Base-by-base conservation (phyloP, 73 alveolate species). In the Paramecium sexaurelia region DNA sequence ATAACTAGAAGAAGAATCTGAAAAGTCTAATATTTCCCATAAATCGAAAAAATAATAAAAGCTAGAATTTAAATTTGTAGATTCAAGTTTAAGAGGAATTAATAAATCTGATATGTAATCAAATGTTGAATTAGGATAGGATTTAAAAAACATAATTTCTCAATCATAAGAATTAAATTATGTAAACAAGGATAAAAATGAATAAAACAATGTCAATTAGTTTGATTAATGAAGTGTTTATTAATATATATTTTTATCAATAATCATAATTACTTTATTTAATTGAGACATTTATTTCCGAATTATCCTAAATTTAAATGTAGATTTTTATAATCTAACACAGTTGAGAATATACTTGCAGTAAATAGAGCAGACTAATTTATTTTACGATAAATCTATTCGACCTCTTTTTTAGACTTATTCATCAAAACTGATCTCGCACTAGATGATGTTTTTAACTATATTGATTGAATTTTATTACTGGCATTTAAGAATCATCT, bases 401-500 rank as follows among this genome's bases (percentile, higher is more conserved):
- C 47, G 11, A 61, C 83, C 7, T 61, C 83, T 61, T 61, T 61
- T 61, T 61, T 61, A 29, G 83, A 11, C 26, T 61, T 61, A 61
- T 61, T 61, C 43, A 61, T 26, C 17, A 61, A 61, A 11, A 61
- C 83, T 29, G 83, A 61, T 61, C 43, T 61, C 7, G 83, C 39
- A 61, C 83, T 61, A 2, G 83, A 61, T 19, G 83, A 61, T 11
- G 43, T 61, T 61, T 32, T 61, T 61, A 61, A 61, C 83, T 61
- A 32, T 0, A 61, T 61, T n/a, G 7, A 29, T 61, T 22, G 2
- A 10, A 29, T 26, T 22, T 61, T 8, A 61, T 29, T 61, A 61
- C 83, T 5, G 83, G 83, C 26, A 13, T 32, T 61, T 29, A 26
- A 61, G 47, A 29, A 61, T 61, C 83, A 26, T 26, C 7, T 51